Evolutionary conservation across 495 filamentous ascomycete species (phyloP), one percentile per base, ranked within the genome.

Genomic region (Lophiostoma macrostomum): DNA sequence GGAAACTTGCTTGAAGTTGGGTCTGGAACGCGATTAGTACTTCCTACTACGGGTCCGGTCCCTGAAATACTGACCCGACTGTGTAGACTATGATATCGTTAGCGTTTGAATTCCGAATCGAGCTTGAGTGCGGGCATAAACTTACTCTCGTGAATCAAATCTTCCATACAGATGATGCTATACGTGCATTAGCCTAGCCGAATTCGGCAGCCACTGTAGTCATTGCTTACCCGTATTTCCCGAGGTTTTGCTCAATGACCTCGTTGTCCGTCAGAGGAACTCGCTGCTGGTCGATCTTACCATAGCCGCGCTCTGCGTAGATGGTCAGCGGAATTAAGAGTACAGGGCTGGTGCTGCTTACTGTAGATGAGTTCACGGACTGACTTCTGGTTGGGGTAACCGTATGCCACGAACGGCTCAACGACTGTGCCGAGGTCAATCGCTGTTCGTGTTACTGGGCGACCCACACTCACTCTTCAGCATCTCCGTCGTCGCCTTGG

Each of bases 291-390:
- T 96, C 80, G 72, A 96, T 41, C 36, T 54, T 60, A 27, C 49
- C 56, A 40, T 60, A 60, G 18, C 56, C 56, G 35, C 56, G 49
- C 56, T 60, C 55, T 58, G 28, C 55, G 19, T 30, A 16, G 1
- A 27, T 31, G 13, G 22, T 53, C 32, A 53, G 47, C 32, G 16
- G 16, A 4, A 5, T 14, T 18, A 13, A 13, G 4, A 24, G 35
- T 35, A 10, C 11, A 11, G 53, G 1, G 37, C 0, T 14, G 27
- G 4, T 8, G 13, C 20, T 12, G 13, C 55, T 52, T 53, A 58
- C 55, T 98, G 84, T 97, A 97, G 81, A 97, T 79, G 71, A 98
- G 88, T 80, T 98, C 93, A 72, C 91, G 91, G 74, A 98, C 86
- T 74, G 81, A 85, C 86, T 97, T 98, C 59, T 96, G 85, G 81